A percentile compares a stretch with the other conserved stretches of the same genome.
These are phyloP conservation scores for Lepiota venenata DNA, from an alignment of 768 basidiomycete species.

Conservation along the genomic window DNA sequence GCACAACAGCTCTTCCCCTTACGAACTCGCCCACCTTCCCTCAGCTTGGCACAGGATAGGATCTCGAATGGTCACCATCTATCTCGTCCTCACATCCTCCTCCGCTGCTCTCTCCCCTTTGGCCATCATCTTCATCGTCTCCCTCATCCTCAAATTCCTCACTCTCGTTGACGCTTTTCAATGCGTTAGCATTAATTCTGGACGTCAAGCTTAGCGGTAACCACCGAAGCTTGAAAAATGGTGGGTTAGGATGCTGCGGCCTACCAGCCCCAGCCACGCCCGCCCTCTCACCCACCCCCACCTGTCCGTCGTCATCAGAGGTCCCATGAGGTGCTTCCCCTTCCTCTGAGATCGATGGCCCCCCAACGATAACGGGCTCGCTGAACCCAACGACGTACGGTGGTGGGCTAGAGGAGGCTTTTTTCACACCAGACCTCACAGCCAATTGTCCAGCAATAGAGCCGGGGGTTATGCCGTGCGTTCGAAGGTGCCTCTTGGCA, in stretches of 20 bases:
- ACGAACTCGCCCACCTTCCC: too few relatives aligned
- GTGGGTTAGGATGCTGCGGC: background rate
- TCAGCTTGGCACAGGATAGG: too few relatives aligned
- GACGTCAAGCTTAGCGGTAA: constrained; percentile 36
- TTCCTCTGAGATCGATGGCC: background rate
- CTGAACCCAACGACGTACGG: constrained; percentile 37
- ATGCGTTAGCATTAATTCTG: constrained; percentile 21
- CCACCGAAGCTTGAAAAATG: constrained; percentile 35
- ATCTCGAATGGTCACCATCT: background rate
- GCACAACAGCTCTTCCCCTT: too few relatives aligned
- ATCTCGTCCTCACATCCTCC: background rate
- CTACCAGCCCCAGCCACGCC: background rate
- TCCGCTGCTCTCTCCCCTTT: background rate
- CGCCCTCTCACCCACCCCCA: background rate
- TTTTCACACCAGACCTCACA: too few relatives aligned
- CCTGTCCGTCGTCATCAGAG: background rate
- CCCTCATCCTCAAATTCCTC: constrained; percentile 6
- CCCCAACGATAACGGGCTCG: constrained; percentile 27
- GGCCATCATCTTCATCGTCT: background rate
- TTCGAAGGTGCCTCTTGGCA: constrained; percentile 75
- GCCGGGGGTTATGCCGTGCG: constrained; percentile 50
- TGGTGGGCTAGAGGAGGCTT: background rate
- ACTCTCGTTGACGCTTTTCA: constrained; percentile 18
- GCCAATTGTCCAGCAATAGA: background rate
- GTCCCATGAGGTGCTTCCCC: background rate